A percentile compares a stretch with the other conserved stretches of the same genome.
phyloP scores from a whole-genome alignment of 2,329 filamentous ascomycete species.

The Colletotrichum sp. region DNA sequence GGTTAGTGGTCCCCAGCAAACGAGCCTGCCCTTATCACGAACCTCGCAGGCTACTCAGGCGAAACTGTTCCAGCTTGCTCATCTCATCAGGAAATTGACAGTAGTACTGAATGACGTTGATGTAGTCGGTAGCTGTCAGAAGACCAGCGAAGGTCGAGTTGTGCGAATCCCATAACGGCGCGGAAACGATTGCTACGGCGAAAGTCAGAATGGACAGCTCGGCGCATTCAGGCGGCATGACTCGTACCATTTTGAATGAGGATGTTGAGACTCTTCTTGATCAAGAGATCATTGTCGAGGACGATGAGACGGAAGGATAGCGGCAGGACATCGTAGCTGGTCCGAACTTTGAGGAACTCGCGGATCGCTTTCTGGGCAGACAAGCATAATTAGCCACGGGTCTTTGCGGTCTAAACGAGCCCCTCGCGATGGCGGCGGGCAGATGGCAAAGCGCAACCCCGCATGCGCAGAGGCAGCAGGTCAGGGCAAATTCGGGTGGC shows the following conservation, averaged over 20 bases:
- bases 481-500: not conserved
- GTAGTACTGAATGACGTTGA: constrained; percentile 99
- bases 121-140: constrained; percentile 94
- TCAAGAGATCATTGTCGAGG: constrained; percentile 91
- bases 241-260: constrained; percentile 87
- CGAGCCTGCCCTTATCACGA: constrained; percentile 28
- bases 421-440: constrained; percentile 2
- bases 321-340: constrained; percentile 96
- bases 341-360: constrained; percentile 94
- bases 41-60: constrained; percentile 91
- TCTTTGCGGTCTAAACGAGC: not conserved
- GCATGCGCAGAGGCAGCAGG: constrained; percentile 4
- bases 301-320: constrained; percentile 95
- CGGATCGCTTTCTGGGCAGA: constrained; percentile 78
- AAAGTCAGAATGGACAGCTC: constrained; percentile 6
- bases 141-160: constrained; percentile 92
- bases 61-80: constrained; percentile 90
- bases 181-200: constrained; percentile 86
- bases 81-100: constrained; percentile 94
- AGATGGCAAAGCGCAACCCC: constrained; percentile 8
- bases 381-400: constrained; percentile 7
- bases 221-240: constrained; percentile 11
- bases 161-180: constrained; percentile 94
- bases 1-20: not conserved
- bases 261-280: constrained; percentile 96